Percentiles rank a stretch among this genome's conserved stretches.
Conservation (phyloP, 371 early-diverging fungal species). For the Catenaria anguillulae region DNA sequence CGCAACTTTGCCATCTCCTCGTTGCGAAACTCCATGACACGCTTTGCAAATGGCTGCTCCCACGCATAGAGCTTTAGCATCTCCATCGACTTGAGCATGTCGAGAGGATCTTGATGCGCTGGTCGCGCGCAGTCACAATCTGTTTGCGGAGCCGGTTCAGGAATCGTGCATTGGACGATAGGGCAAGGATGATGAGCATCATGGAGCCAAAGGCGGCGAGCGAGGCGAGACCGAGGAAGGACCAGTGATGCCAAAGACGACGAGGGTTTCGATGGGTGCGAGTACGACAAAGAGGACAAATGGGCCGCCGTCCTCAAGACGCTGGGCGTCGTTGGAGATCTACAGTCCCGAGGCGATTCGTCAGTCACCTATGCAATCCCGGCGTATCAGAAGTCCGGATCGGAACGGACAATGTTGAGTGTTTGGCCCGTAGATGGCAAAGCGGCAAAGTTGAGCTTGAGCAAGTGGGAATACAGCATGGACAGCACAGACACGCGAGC, state of each 20-base stretch:
- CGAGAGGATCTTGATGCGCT: neutral
- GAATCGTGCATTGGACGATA: neutral
- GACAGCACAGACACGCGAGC: neutral
- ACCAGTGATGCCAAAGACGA: neutral
- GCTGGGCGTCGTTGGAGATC: conserved; percentile 4
- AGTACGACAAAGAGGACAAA: neutral
- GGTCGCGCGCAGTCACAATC: neutral
- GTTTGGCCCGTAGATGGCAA: neutral
- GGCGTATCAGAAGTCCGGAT: too few relatives aligned
- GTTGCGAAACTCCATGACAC: neutral
- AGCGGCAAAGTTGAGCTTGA: neutral
- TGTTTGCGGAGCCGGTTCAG: neutral
- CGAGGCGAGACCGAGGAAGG: neutral
- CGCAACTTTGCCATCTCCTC: neutral
- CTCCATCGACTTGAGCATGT: conserved; percentile 28
- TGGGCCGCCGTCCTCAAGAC: neutral
- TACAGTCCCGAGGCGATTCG: too few relatives aligned
- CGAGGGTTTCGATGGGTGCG: neutral
- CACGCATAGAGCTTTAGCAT: conserved; percentile 69
- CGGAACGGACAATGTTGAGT: neutral
- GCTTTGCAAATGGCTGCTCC: neutral
- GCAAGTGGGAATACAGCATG: neutral
- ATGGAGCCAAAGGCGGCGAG: neutral
- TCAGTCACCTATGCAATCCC: too few relatives aligned
- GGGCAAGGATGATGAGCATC: neutral